Conservation (phyloP, 805 yeast genomes). For the Candida cerambycidarum region DNA sequence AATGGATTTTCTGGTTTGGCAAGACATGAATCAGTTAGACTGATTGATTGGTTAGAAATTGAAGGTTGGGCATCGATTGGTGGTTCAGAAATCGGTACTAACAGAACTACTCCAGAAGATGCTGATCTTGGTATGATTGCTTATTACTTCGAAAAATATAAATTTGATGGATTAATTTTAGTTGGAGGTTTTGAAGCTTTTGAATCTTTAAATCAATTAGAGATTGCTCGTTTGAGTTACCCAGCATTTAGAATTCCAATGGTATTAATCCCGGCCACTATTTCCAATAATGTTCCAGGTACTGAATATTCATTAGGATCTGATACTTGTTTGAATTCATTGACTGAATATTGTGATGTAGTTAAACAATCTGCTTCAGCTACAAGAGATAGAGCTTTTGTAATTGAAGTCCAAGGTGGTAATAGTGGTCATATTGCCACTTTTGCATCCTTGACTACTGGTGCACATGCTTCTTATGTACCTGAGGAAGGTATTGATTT, state of each 20-base stretch:
- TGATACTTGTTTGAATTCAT: conserved; percentile 91
- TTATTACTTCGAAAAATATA: conserved; percentile 84
- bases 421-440: conserved; percentile 93
- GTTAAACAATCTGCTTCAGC: conserved; percentile 95
- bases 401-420: conserved; percentile 98
- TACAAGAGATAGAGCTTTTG: conserved; percentile 89
- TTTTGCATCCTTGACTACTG: conserved; percentile 77
- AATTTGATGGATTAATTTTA: conserved; percentile 83
- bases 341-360: conserved; percentile 91
- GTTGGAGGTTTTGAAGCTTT: conserved; percentile 99
- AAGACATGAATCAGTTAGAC: conserved; percentile 80
- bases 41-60: conserved; percentile 78
- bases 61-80: conserved; percentile 88
- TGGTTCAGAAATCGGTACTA: conserved; percentile 97
- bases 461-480: conserved; percentile 87
- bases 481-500: conserved; percentile 83
- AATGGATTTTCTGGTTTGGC: conserved; percentile 93
- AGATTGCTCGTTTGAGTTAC: conserved; percentile 70
- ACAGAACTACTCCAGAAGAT: conserved; percentile 77
- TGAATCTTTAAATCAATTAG: conserved; percentile 76
- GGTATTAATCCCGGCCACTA: conserved; percentile 91
- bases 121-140: conserved; percentile 88
- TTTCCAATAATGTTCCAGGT: conserved; percentile 98
- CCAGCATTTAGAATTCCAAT: conserved; percentile 94
- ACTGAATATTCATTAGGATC: conserved; percentile 94